These are phyloP conservation scores for Crotalaria pallida DNA, from an alignment of 306 rosid species.

Conservation along the genomic window DNA sequence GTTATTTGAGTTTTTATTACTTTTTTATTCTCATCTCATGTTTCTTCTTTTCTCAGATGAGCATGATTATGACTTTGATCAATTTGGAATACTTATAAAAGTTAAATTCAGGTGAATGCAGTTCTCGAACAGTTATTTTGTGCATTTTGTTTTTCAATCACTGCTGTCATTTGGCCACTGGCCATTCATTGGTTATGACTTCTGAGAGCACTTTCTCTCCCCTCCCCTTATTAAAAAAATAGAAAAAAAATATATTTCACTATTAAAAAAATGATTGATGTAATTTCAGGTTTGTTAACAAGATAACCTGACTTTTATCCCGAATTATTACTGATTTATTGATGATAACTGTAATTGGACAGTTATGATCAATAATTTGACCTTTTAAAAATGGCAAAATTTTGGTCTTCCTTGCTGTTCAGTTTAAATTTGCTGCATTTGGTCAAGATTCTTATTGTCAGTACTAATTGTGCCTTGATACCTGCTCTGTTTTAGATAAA, in stretches of 20 bases:
- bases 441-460: neutral
- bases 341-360: neutral
- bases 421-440: neutral
- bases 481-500: neutral
- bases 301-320: neutral
- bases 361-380: neutral
- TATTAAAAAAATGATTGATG: too few relatives aligned
- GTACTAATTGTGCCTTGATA: neutral
- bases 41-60: constrained; percentile 61
- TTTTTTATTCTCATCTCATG: constrained; percentile 16
- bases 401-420: neutral
- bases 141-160: neutral
- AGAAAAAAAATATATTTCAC: too few relatives aligned
- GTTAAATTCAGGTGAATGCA: constrained; percentile 86
- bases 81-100: constrained; percentile 83
- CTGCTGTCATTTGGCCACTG: constrained; percentile 1
- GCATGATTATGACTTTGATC: constrained; percentile 73
- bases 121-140: neutral
- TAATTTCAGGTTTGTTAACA: neutral
- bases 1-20: constrained; percentile 10
- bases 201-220: too few relatives aligned
- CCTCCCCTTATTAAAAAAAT: too few relatives aligned
- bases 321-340: neutral
- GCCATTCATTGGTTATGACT: neutral
- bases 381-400: neutral